Base-by-base conservation (phyloP, 768 basidiomycete species). In the Calocybe cyanea region DNA sequence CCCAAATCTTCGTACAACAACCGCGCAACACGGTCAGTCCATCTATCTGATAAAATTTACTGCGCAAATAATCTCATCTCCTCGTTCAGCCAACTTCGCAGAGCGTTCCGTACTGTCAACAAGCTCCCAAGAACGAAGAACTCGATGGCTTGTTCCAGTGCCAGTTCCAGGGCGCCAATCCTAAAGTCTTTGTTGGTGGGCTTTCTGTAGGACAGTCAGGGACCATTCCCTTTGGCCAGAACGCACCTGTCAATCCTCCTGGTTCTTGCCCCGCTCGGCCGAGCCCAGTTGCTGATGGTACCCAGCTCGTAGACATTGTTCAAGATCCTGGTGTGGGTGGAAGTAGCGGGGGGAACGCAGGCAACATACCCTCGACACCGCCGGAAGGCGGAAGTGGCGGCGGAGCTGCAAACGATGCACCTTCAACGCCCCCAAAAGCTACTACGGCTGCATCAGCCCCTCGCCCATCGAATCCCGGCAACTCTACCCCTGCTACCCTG, bases 91-190 rank as follows among this genome's bases (percentile, higher is more conserved):
- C 76, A 13, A 62, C 63, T 38, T 70, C 71, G 4, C 53, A 62
- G 44, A 68, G 68, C 28, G 66, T 78, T 2, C 73, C 61, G 1
- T 81, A 80, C 63, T 82, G 80, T 60, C 71, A 80, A 50, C 53
- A 63, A n/a, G 70, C 77, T 0, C 77, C 78, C 13, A 59, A 59
- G 46, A 80, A 81, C 50, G 19, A 63, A 0, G 76, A 81, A 57
- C 69, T 83, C 10, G 65, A 72, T 39, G 78, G 78, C 7, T 64
- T 77, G 23, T 80, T 75, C 65, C 79, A 80, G 54, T 81, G 78
- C 57, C 81, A 82, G 58, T 80, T 73, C 61, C 61, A 67, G 51
- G 71, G 77, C 43, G 68, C 66, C 18, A 57, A 78, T 40, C 65
- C 64, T 30, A 64, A 52, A 8, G 67, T 61, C 1, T 81, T 81